Conservation (phyloP, 2,329 filamentous ascomycete genomes). For the Pseudocercospora eumusae region DNA sequence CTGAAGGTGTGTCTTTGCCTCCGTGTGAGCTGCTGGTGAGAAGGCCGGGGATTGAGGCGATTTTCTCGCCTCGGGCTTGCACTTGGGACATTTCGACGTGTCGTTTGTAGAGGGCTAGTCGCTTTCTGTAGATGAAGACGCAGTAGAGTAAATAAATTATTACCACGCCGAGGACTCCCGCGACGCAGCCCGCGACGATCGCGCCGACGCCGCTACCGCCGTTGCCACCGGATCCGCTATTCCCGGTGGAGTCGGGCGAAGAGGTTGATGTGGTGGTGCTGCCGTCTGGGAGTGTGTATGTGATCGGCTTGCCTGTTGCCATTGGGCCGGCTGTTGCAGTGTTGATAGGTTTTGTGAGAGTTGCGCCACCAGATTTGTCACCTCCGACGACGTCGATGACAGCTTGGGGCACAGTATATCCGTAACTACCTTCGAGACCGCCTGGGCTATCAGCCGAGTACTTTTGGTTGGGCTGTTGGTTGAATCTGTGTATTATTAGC, state of each 20-base stretch:
- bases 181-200: slow-evolving; percentile 62
- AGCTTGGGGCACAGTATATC: slow-evolving; percentile 68
- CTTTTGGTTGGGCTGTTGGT: slow-evolving; percentile 55
- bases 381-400: slow-evolving; percentile 70
- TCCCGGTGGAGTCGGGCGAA: slow-evolving; percentile 50
- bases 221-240: slow-evolving; percentile 17
- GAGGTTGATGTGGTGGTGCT: slow-evolving; percentile 45
- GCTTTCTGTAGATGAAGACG: slow-evolving; percentile 71
- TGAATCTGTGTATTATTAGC: slow-evolving; percentile 45
- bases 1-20: slow-evolving; percentile 21
- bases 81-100: slow-evolving; percentile 66
- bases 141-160: slow-evolving; percentile 70
- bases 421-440: slow-evolving; percentile 60
- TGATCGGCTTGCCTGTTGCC: slow-evolving; percentile 67
- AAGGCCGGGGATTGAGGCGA: slow-evolving; percentile 36
- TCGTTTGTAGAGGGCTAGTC: slow-evolving; percentile 68
- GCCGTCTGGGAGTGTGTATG: slow-evolving; percentile 63
- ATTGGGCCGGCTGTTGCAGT: slow-evolving; percentile 68
- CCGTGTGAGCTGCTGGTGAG: slow-evolving; percentile 22
- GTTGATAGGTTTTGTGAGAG: slow-evolving; percentile 62
- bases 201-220: slow-evolving; percentile 47
- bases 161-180: slow-evolving; percentile 63
- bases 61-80: slow-evolving; percentile 42
- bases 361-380: slow-evolving; percentile 66
- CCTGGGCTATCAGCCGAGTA: slow-evolving; percentile 50